Conservation (phyloP, 352 stramenopile genomes). For the Globisporangium ultimum region DNA sequence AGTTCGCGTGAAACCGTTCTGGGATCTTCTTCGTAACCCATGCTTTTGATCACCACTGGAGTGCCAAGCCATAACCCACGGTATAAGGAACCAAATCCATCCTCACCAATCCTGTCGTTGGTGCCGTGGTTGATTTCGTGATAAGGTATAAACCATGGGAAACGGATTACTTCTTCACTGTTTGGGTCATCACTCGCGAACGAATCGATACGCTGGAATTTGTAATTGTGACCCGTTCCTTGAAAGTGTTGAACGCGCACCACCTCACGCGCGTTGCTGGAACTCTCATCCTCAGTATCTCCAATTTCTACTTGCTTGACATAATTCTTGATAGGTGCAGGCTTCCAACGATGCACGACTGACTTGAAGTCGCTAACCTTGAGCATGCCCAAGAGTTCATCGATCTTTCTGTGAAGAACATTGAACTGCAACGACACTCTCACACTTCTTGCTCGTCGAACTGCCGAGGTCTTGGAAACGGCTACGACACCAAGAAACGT, state of each 20-base stretch:
- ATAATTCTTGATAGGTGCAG: neutral
- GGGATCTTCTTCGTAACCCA: neutral
- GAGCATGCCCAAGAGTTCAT: neutral
- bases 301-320: neutral
- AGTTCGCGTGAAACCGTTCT: neutral
- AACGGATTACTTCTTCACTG: neutral
- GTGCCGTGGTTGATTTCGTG: neutral
- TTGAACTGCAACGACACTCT: neutral
- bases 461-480: neutral
- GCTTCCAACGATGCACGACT: slow-evolving; percentile 3
- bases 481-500: neutral
- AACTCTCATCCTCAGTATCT: neutral
- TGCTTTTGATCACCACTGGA: slow-evolving; percentile 9
- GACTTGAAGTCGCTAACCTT: neutral
- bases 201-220: too few relatives aligned
- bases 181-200: neutral
- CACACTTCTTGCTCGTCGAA: slow-evolving; percentile 3
- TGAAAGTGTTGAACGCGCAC: too few relatives aligned
- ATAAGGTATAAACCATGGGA: slow-evolving; percentile 4
- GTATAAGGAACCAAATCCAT: slow-evolving; percentile 2
- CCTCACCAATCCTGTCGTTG: neutral
- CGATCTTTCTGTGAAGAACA: slow-evolving; percentile 4
- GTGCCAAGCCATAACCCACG: slow-evolving; percentile 2
- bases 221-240: too few relatives aligned
- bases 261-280: too few relatives aligned